These are phyloP conservation scores for Pythium brachiatum DNA, from an alignment of 352 stramenopile species.

Conservation along the genomic window DNA sequence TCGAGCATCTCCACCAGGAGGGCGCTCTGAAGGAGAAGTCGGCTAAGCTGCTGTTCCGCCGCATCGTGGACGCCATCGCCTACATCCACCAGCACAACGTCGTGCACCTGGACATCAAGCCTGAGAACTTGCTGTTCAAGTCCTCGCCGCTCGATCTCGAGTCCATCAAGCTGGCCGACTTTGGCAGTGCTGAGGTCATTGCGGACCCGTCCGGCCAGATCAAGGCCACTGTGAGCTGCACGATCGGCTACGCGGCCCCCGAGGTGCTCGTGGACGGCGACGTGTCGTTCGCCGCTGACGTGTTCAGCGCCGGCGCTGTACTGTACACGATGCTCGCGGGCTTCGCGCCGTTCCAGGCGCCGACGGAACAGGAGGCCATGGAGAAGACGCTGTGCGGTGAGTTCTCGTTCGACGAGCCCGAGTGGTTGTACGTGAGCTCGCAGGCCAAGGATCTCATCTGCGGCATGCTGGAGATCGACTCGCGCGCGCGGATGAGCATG, in stretches of 20 bases:
- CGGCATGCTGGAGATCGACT: slow-evolving; percentile 51
- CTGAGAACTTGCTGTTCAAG: slow-evolving; percentile 78
- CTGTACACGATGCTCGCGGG: slow-evolving; percentile 68
- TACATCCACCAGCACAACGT: slow-evolving; percentile 60
- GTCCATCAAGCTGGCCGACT: slow-evolving; percentile 69
- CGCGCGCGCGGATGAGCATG: slow-evolving; percentile 45
- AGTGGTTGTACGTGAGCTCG: slow-evolving; percentile 49
- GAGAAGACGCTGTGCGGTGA: slow-evolving; percentile 46
- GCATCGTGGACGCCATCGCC: slow-evolving; percentile 45
- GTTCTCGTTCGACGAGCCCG: slow-evolving; percentile 51
- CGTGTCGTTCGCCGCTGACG: slow-evolving; percentile 59
- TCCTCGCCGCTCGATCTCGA: slow-evolving; percentile 39
- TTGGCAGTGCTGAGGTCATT: slow-evolving; percentile 54
- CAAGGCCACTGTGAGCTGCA: slow-evolving; percentile 55
- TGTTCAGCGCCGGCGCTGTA: slow-evolving; percentile 73
- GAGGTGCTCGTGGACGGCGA: slow-evolving; percentile 56
- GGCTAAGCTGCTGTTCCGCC: slow-evolving; percentile 51
- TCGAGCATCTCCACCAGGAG: slow-evolving; percentile 54
- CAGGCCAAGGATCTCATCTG: slow-evolving; percentile 58
- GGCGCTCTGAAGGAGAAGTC: slow-evolving; percentile 45
- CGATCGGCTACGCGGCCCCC: slow-evolving; percentile 69
- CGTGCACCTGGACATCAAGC: slow-evolving; percentile 79
- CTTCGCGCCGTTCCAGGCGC: slow-evolving; percentile 61
- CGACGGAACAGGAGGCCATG: slow-evolving; percentile 61
- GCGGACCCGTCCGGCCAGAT: slow-evolving; percentile 29